Evolutionary conservation across 139 green algal species (phyloP).

Genomic region (Spirogloea muscicola): DNA sequence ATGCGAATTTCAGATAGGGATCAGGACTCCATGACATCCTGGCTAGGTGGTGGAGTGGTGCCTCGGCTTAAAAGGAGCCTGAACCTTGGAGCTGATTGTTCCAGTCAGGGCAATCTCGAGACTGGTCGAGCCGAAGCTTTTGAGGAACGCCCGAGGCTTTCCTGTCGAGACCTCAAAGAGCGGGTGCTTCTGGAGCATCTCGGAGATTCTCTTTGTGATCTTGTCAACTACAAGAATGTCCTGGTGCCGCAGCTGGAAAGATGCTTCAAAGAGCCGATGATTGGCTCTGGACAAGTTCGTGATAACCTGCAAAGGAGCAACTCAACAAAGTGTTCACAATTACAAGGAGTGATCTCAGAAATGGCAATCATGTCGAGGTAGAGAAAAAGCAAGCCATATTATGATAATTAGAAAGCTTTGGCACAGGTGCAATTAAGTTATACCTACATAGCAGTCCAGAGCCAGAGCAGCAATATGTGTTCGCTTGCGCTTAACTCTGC

Average conservation of each 20-base stretch:
- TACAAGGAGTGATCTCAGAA: too few species aligned
- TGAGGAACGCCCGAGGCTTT: not conserved
- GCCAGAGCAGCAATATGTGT: too few species aligned
- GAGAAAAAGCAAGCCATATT: too few species aligned
- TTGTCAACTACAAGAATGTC: conserved; percentile 12
- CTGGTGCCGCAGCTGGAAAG: conserved; percentile 33
- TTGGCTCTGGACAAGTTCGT: conserved; percentile 22
- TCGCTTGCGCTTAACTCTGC: too few species aligned
- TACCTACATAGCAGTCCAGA: too few species aligned
- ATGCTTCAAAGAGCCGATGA: conserved; percentile 15
- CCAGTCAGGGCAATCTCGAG: conserved; percentile 7
- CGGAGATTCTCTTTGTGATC: conserved; percentile 8
- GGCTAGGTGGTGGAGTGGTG: not conserved
- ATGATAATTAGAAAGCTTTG: too few species aligned
- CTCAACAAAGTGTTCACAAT: too few species aligned
- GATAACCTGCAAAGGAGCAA: conserved; percentile 18
- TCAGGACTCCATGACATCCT: not conserved
- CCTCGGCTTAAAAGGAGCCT: not conserved
- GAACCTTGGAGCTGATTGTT: conserved; percentile 3
- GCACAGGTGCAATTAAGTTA: too few species aligned
- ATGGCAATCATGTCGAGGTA: too few species aligned
- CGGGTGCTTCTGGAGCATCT: not conserved
- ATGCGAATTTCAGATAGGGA: not conserved
- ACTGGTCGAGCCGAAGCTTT: not conserved
- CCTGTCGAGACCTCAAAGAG: conserved; percentile 1